Evolutionary conservation across 176 grass and related monocot species (phyloP).

Genomic region (barley (Hordeum vulgare)): DNA sequence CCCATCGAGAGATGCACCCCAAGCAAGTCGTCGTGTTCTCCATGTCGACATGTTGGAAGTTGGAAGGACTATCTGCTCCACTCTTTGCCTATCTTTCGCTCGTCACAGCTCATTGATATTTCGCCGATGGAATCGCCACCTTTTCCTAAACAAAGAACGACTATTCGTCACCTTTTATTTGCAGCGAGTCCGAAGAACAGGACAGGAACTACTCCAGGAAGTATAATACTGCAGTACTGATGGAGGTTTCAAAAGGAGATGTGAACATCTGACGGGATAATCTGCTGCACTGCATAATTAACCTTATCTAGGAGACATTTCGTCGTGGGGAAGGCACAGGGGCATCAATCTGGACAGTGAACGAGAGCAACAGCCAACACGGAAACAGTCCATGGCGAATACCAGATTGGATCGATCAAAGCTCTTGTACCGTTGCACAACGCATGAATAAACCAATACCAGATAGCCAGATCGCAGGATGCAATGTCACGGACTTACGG

Average conservation of each 20-base stretch:
- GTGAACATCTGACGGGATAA: constrained; percentile 32
- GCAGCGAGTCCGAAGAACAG: background rate
- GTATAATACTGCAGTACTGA: background rate
- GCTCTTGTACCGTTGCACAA: background rate
- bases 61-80: background rate
- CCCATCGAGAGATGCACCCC: background rate
- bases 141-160: background rate
- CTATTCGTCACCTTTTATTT: background rate
- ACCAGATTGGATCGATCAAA: constrained; percentile 10
- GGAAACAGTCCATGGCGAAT: background rate
- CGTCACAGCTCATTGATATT: background rate
- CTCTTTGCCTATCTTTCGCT: background rate
- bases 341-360: background rate
- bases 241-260: background rate
- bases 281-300: background rate
- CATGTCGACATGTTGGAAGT: constrained; percentile 33
- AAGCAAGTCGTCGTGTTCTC: background rate
- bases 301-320: constrained; percentile 24
- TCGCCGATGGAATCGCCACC: background rate
- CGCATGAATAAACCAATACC: background rate
- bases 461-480: background rate
- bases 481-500: background rate
- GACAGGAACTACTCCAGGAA: background rate
- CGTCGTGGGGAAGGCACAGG: constrained; percentile 21
- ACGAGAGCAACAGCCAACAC: constrained; percentile 4